Evolutionary conservation across 495 filamentous ascomycete species (phyloP).

Genomic region (Lasiosphaeria miniovina): DNA sequence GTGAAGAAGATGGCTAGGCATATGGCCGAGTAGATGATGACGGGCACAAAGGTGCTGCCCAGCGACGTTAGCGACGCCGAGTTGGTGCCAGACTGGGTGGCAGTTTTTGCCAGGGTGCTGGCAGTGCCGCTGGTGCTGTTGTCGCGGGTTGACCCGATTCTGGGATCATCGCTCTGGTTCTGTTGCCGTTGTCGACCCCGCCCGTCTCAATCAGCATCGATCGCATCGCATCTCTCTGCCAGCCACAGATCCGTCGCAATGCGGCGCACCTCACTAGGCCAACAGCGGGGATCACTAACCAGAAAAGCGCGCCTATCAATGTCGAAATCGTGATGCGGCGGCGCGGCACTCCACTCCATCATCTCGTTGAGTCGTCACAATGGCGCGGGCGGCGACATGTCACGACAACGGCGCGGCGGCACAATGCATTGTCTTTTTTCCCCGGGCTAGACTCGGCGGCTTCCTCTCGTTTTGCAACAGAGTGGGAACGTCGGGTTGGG

Average conservation of each 20-base stretch:
- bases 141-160: slow-evolving; percentile 31
- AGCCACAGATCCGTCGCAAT: not conserved
- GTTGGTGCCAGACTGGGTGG: slow-evolving; percentile 8
- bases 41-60: slow-evolving; percentile 52
- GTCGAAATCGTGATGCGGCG: not conserved
- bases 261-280: not conserved
- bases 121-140: slow-evolving; percentile 26
- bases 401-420: not conserved
- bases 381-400: not conserved
- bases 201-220: not conserved
- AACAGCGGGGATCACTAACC: not conserved
- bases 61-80: slow-evolving; percentile 33
- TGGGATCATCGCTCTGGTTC: slow-evolving; percentile 25
- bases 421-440: not conserved
- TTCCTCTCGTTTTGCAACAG: too few relatives aligned
- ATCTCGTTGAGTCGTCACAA: not conserved
- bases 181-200: slow-evolving; percentile 4
- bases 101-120: slow-evolving; percentile 11
- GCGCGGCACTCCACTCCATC: not conserved
- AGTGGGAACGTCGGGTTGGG: not conserved
- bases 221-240: not conserved
- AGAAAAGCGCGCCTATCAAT: not conserved
- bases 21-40: slow-evolving; percentile 38
- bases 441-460: not conserved
- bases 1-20: slow-evolving; percentile 32